phyloP scores from a whole-genome alignment of 257 asterid species.

The Penstemon newberryi region DNA sequence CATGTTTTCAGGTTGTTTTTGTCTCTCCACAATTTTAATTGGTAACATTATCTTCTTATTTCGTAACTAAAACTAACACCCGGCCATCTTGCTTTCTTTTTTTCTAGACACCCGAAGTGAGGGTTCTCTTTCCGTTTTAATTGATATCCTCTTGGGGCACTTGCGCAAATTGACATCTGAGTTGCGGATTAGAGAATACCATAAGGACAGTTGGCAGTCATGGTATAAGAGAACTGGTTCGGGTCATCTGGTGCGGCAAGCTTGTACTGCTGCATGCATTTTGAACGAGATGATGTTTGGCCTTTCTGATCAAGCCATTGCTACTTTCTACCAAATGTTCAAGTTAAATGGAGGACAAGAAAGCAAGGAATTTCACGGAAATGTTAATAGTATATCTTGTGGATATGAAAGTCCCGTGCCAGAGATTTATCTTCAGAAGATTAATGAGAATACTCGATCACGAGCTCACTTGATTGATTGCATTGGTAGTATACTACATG shows the following conservation, averaged over 20 bases:
- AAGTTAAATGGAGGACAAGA: constrained; percentile 33
- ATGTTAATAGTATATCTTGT: constrained; percentile 25
- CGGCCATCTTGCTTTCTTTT: constrained; percentile 24
- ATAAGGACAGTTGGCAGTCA: constrained; percentile 75
- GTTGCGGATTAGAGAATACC: constrained; percentile 63
- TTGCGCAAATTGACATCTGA: constrained; percentile 68
- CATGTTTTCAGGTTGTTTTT: constrained; percentile 65
- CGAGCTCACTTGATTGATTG: constrained; percentile 63
- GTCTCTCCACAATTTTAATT: constrained; percentile 21
- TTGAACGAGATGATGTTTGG: constrained; percentile 90
- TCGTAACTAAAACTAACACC: constrained; percentile 25
- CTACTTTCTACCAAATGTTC: constrained; percentile 49
- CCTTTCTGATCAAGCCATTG: constrained; percentile 64
- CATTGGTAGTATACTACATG: constrained; percentile 80
- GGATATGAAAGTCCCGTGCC: constrained; percentile 34
- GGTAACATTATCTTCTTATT: constrained; percentile 20
- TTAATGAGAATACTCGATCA: constrained; percentile 37
- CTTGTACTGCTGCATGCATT: constrained; percentile 83
- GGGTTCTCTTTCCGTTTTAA: constrained; percentile 64
- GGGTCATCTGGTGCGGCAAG: constrained; percentile 85
- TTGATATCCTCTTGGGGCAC: constrained; percentile 79
- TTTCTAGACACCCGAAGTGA: constrained; percentile 59
- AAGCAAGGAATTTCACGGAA: constrained; percentile 30
- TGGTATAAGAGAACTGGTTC: constrained; percentile 78
- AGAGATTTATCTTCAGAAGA: constrained; percentile 42